Percentiles rank a stretch among this genome's conserved stretches.
Evolutionary conservation across 441 rosid species (phyloP).

Genomic region (Kokia cookei): DNA sequence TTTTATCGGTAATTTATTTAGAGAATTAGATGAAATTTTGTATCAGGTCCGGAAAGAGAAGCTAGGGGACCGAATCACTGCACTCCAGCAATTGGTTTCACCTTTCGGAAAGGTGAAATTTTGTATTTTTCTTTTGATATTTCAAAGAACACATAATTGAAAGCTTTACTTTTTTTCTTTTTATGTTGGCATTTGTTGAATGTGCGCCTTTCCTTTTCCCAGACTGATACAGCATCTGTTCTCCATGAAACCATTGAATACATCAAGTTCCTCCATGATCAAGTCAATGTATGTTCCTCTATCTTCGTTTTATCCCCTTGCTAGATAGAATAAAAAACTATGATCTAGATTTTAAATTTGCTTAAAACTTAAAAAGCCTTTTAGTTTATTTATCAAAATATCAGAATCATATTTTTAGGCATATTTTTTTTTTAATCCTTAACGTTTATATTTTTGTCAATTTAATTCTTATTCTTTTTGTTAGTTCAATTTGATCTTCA

Average conservation of each 20-base stretch:
- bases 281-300: conserved; percentile 44
- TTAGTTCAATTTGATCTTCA: no score
- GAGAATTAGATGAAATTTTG: conserved; percentile 9
- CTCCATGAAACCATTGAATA: conserved; percentile 61
- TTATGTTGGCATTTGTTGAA: conserved; percentile 3
- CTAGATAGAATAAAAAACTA: neutral
- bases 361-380: no score
- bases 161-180: neutral
- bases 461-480: no score
- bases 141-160: no score
- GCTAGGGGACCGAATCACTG: conserved; percentile 76
- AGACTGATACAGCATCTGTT: conserved; percentile 79
- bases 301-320: neutral
- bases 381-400: no score
- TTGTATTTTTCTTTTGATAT: conserved; percentile 7
- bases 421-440: no score
- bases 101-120: conserved; percentile 73
- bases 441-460: no score
- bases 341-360: no score
- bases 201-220: conserved; percentile 4
- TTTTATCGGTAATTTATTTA: neutral
- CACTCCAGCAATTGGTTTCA: conserved; percentile 79
- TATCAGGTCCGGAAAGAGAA: conserved; percentile 66
- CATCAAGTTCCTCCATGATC: conserved; percentile 56
- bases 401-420: no score